Percentiles rank a stretch among this genome's conserved stretches.
These are phyloP conservation scores for Capsella rubella DNA, from an alignment of 441 rosid genomes.

Conservation along the genomic window DNA sequence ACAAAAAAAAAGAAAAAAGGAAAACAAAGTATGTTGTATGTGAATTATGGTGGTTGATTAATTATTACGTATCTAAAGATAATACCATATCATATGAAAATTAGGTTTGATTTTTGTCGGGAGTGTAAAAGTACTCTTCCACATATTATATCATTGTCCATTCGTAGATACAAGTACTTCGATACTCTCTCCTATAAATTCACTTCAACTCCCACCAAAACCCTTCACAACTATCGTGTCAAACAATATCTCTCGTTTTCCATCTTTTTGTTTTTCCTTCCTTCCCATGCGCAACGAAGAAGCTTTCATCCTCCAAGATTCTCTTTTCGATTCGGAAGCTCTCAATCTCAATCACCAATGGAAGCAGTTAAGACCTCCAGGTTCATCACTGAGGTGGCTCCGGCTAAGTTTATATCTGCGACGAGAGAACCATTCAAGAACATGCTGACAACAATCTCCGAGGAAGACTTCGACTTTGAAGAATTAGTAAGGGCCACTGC, in stretches of 20 bases:
- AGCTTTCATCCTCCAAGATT: slow-evolving; percentile 20
- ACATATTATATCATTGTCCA: slow-evolving; percentile 18
- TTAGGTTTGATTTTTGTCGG: slow-evolving; percentile 13
- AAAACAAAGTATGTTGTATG: background rate
- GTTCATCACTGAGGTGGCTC: slow-evolving; percentile 53
- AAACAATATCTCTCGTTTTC: background rate
- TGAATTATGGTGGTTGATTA: slow-evolving; percentile 16
- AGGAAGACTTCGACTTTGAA: slow-evolving; percentile 46
- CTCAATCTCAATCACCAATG: slow-evolving; percentile 28
- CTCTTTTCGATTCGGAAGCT: slow-evolving; percentile 3
- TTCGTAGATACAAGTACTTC: slow-evolving; percentile 18
- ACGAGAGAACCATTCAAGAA: slow-evolving; percentile 45
- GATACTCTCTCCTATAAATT: slow-evolving; percentile 30
- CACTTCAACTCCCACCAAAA: slow-evolving; percentile 22
- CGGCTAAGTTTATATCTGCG: slow-evolving; percentile 45
- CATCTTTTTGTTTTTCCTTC: background rate
- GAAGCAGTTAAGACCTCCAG: slow-evolving; percentile 37
- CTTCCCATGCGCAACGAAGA: slow-evolving; percentile 38
- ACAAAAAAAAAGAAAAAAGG: background rate
- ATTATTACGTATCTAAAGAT: background rate
- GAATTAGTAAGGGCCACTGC: slow-evolving; percentile 40
- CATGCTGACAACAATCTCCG: slow-evolving; percentile 48
- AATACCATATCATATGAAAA: background rate
- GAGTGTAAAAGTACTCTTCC: slow-evolving; percentile 20
- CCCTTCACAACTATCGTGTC: slow-evolving; percentile 16